These are phyloP conservation scores for Dactylellina parvicollis DNA, from an alignment of 2,329 filamentous ascomycete genomes.

Conservation along the genomic window DNA sequence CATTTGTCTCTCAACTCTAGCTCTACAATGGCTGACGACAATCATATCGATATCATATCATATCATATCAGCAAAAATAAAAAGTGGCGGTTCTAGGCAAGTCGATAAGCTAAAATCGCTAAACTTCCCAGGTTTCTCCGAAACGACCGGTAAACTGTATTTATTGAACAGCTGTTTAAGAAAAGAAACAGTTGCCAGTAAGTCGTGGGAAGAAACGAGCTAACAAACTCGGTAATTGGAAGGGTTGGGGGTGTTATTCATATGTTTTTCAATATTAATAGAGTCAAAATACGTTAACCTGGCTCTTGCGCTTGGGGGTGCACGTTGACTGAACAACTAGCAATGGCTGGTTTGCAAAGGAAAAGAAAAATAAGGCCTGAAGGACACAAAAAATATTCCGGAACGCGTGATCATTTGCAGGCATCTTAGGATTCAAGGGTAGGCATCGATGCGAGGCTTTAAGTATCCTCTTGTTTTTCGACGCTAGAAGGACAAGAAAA, in stretches of 20 bases:
- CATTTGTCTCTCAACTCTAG: slow-evolving; percentile 38
- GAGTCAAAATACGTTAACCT: no score
- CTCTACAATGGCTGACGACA: slow-evolving; percentile 16
- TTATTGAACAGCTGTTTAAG: no score
- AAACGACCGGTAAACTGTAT: not conserved
- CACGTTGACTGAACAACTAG: slow-evolving; percentile 6
- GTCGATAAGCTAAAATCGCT: slow-evolving; percentile 26
- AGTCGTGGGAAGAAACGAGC: slow-evolving; percentile 1
- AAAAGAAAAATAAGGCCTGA: not conserved
- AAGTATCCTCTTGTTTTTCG: not conserved
- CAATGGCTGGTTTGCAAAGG: slow-evolving; percentile 16
- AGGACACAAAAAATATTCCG: slow-evolving; percentile 48
- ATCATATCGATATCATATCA: slow-evolving; percentile 33
- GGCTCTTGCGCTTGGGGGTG: not conserved
- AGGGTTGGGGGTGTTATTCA: slow-evolving; percentile 11
- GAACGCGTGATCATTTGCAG: slow-evolving; percentile 54
- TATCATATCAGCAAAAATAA: slow-evolving; percentile 31
- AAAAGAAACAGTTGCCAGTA: not conserved
- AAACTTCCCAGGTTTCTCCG: slow-evolving; percentile 40
- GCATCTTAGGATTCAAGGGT: slow-evolving; percentile 44
- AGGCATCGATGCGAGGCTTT: slow-evolving; percentile 51
- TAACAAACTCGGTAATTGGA: slow-evolving; percentile 30
- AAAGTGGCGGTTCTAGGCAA: slow-evolving; percentile 35
- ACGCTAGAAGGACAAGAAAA: slow-evolving; percentile 17
- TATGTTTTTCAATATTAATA: slow-evolving; percentile 1